Conservation (phyloP, 768 basidiomycete species). For the Phlebiopsis flavidoalba region DNA sequence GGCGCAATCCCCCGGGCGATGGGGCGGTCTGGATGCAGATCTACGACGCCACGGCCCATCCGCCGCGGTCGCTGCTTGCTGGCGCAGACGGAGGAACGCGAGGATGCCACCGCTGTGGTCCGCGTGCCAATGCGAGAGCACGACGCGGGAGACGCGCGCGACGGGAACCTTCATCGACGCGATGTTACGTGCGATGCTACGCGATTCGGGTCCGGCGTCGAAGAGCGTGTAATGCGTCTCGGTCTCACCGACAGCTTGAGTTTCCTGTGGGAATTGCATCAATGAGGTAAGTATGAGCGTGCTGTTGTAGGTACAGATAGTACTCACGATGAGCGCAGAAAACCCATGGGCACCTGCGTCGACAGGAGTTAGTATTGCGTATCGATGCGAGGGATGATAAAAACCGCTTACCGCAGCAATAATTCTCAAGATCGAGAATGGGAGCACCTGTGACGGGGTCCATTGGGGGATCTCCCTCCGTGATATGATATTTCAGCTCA, state of each 20-base stretch:
- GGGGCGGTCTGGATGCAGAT: constrained; percentile 77
- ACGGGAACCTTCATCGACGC: constrained; percentile 52
- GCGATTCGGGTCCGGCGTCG: constrained; percentile 80
- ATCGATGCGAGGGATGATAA: background rate
- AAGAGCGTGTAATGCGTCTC: constrained; percentile 58
- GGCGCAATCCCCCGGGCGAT: constrained; percentile 70
- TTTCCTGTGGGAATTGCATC: constrained; percentile 39
- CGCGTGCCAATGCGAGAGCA: constrained; percentile 74
- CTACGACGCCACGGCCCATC: constrained; percentile 43
- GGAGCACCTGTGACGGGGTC: constrained; percentile 50
- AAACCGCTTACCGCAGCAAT: constrained; percentile 57
- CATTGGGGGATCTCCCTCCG: constrained; percentile 37
- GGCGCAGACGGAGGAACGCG: constrained; percentile 51
- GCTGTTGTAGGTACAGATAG: background rate
- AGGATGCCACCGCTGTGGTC: constrained; percentile 50
- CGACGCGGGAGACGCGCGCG: constrained; percentile 51
- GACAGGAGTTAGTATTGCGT: background rate
- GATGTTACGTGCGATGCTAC: constrained; percentile 69
- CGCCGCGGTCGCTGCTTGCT: constrained; percentile 9
- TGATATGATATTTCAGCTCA: constrained; percentile 62
- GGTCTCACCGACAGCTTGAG: constrained; percentile 38
- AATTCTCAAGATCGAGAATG: constrained; percentile 66
- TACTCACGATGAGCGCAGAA: constrained; percentile 70
- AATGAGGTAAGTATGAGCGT: background rate
- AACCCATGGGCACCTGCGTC: constrained; percentile 75